Conservation (phyloP, 2,329 filamentous ascomycete species). For the Cladosporium cucumerinum region DNA sequence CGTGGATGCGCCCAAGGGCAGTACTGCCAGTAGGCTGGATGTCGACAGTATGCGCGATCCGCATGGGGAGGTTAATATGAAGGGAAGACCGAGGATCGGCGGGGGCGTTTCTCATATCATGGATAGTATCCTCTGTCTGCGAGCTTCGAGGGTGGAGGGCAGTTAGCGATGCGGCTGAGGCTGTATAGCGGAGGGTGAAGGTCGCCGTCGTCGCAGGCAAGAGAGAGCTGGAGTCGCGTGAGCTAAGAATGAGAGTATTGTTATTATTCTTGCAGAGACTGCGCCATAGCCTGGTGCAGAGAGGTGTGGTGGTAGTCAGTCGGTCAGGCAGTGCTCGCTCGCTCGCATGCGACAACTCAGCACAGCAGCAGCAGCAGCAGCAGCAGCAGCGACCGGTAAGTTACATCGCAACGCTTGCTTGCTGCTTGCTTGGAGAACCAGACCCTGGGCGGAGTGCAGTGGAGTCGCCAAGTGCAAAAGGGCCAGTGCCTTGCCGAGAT, state of each 20-base stretch:
- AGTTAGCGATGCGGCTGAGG: constrained; percentile 4
- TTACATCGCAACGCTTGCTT: not conserved
- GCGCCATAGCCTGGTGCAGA: not conserved
- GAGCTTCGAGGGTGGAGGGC: not conserved
- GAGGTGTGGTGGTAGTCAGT: not conserved
- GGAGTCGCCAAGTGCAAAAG: not conserved
- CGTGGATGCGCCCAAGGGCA: constrained; percentile 33
- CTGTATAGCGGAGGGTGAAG: not conserved
- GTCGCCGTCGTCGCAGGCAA: not conserved
- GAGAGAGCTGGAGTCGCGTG: not conserved
- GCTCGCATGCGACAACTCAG: not conserved
- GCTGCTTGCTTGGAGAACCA: not conserved
- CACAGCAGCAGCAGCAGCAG: not conserved
- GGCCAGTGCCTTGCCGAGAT: too few relatives aligned
- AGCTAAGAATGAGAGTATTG: not conserved
- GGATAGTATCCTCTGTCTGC: not conserved
- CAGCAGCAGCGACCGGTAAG: too few relatives aligned
- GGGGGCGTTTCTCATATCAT: constrained; percentile 1
- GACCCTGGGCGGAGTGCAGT: not conserved
- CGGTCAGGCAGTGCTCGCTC: constrained; percentile 2
- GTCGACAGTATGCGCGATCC: not conserved
- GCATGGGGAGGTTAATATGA: not conserved
- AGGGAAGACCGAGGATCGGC: not conserved
- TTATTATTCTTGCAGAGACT: not conserved
- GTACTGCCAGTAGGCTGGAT: constrained; percentile 23